Base-by-base conservation (phyloP, 1,284 basidiomycete genomes). In the Pseudozyma pruni region DNA sequence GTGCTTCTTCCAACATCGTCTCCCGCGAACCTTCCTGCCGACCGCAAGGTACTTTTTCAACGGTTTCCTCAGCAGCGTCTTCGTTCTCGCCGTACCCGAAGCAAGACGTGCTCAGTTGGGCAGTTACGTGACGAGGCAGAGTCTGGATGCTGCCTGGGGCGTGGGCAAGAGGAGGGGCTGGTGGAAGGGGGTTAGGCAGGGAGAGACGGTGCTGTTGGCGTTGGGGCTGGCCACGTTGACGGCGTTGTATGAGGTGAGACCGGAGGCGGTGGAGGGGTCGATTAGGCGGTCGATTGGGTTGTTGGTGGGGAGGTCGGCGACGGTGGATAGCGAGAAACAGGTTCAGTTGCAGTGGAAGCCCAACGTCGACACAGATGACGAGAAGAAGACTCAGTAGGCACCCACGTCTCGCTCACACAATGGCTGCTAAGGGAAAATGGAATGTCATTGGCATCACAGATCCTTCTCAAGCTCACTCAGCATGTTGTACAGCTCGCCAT, bases 1-100 rank as follows among this genome's bases (percentile, higher is more conserved):
- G 5, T 79, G 77, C 50, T 62, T 76, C 29, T 78, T 73, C 55
- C 77, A 79, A 40, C 69, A 76, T 16, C 78, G 72, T 19, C 68
- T 79, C 10, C 77, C 77, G 1, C 41, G 63, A 4, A 78, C 59
- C 16, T 40, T 75, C 3, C 39, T 79, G 1, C 77, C 77, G 4
- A 43, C 52, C 0, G 19, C 35, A 6, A 34, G 77, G 7, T 79
- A 70, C 56, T 78, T 78, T 46, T 34, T 79, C 4, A 76, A 75
- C 44, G 77, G 77, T 3, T 71, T 77, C 50, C 32, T 79, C 11
- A 56, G 69, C 35, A 59, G 55, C 48, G 33, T 78, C 10, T 78
- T 75, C 50, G 75, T 78, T 27, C 57, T 75, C 5, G 72, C 70
- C 11, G 69, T 79, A 0, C 76, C 77, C 0, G 25, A 57, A 4